Evolutionary conservation across 148 eudicot species (phyloP), one percentile per base, ranked within the genome.

Genomic region (Rhododendron ferrugineum): DNA sequence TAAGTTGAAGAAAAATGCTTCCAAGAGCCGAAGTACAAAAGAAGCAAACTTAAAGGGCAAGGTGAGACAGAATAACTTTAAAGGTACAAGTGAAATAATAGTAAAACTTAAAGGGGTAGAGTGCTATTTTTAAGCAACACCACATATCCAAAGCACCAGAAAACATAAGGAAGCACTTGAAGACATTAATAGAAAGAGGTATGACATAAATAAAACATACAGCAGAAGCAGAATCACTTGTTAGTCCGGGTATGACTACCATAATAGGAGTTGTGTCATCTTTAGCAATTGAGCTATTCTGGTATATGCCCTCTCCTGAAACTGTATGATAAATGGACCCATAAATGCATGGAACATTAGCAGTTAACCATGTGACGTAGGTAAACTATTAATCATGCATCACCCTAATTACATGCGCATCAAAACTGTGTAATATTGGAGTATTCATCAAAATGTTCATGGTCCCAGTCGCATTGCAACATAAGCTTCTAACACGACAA

Each of bases 211-310:
- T 1, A 34, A 30, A 84, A 88, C 98, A 89, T 92, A 97, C 99
- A 83, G 98, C 85, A 72, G 98, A 92, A 86, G 92, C 86, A 36
- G 99, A 97, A 88, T 97, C 99, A 88, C 99, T 97, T 52, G 98
- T 95, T 82, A 97, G 87, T 64, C 99, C 99, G 32, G 99, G 99
- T 77, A 97, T 87, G 82, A 95, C 93, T 66, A 93, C 85, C 86
- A 94, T 89, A 86, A 97, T 94, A 34, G 99, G 99, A 23, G 93
- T 91, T 56, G 79, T 83, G 85, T 92, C 96, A 88, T 94, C 93
- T 84, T 92, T 92, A 34, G 89, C 42, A 72, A 92, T 87, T 42
- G 70, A 85, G 88, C 87, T 88, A 47, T 83, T 88, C 47, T 66
- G 22, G 84, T 82, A 60, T 54, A 74, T 77, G 34, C 81, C 83